Evolutionary conservation across 2,329 filamentous ascomycete species (phyloP).

Genomic region (Scedosporium minutisporum): DNA sequence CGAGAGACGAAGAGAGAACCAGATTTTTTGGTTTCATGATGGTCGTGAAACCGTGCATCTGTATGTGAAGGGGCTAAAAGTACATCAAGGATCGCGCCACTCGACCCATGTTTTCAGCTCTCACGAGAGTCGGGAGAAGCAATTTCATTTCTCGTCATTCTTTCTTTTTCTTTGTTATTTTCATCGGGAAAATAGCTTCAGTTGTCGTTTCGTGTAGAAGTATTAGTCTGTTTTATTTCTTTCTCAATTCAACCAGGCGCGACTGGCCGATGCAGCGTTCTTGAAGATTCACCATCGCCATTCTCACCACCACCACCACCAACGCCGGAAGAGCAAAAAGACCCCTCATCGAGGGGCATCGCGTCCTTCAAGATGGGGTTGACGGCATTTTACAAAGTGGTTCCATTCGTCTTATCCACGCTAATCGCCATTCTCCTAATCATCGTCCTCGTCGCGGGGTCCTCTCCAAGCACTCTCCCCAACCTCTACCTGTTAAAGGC

Average conservation of each 20-base stretch:
- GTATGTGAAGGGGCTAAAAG: neutral
- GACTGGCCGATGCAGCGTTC: too few species aligned
- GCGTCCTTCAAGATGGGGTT: neutral
- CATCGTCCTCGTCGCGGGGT: slow-evolving; percentile 20
- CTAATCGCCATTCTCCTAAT: slow-evolving; percentile 16
- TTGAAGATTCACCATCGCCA: too few species aligned
- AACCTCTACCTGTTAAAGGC: slow-evolving; percentile 24
- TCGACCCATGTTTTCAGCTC: neutral
- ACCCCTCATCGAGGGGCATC: neutral
- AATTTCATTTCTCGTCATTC: neutral
- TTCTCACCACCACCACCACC: neutral
- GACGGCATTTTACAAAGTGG: slow-evolving; percentile 8
- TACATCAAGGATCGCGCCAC: neutral
- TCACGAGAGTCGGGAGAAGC: neutral
- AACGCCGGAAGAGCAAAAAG: neutral
- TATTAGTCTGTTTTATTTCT: too few species aligned
- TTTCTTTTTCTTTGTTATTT: neutral
- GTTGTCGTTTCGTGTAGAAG: too few species aligned
- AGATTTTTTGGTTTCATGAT: neutral
- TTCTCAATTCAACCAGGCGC: too few species aligned
- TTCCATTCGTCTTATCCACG: slow-evolving; percentile 15
- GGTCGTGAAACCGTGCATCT: neutral
- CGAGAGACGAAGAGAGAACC: neutral
- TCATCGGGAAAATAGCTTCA: too few species aligned
- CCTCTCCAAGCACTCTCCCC: slow-evolving; percentile 13